Evolutionary conservation across 1,284 basidiomycete genomes (phyloP), one percentile per base, ranked within the genome.

Genomic region (Coriolopsis trogii): DNA sequence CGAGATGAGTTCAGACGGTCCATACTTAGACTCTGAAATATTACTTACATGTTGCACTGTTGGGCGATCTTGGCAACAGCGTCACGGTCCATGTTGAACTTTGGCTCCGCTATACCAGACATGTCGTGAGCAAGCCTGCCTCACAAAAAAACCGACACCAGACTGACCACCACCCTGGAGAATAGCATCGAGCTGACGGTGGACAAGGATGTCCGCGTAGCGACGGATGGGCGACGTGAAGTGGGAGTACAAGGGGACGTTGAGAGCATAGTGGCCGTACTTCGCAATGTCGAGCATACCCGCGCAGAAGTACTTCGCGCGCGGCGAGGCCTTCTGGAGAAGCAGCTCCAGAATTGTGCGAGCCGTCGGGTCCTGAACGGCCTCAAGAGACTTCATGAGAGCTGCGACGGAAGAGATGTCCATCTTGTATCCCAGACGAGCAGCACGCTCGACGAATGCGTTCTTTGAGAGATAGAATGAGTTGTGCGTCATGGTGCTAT

Each of bases 281-380:
- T 99, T 98, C 38, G 95, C 93, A 66, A 99, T 99, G 72, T 99
- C 97, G 62, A 99, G 80, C 93, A 98, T 97, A 59, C 97, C 97
- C 23, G 95, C 86, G 69, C 96, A 99, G 85, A 98, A 99, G 74
- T 99, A 98, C 70, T 95, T 95, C 58, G 97, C 93, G 46, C 87
- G 84, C 55, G 89, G 88, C 63, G 96, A 97, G 16, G 93, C 86
- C 71, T 97, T 98, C 67, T 85, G 88, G 26, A 88, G 85, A 36
- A 98, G 77, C 18, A 96, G 68, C 67, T 95, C 85, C 18, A 98
- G 76, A 24, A 93, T 79, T 43, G 81, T 75, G 50, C 85, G 85
- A 54, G 88, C 89, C 49, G 81, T 82, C 12, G 85, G 81, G 61
- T 96, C 86, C 41, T 80, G 67, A 53, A 99, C 80, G 20, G 78